These are phyloP conservation scores for Cerrena zonata DNA, from an alignment of 1,284 basidiomycete species.

Conservation along the genomic window DNA sequence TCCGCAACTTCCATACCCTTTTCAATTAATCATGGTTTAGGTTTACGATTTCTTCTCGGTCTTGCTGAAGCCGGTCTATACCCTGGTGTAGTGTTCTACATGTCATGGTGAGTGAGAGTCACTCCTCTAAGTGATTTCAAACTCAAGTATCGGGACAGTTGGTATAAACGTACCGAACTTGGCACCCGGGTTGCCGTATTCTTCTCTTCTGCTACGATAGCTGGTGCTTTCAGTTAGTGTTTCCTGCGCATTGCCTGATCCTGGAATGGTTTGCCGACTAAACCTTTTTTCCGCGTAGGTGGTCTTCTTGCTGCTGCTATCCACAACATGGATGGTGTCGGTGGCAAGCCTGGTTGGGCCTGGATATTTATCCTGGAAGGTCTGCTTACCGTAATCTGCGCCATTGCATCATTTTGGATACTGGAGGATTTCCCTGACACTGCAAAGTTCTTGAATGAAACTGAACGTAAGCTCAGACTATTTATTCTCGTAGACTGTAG, in stretches of 20 bases:
- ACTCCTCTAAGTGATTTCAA: too few species aligned
- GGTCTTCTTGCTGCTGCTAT: constrained; percentile 63
- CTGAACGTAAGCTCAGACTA: constrained; percentile 35
- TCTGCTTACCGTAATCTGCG: constrained; percentile 55
- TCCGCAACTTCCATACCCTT: not conserved
- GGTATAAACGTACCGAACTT: constrained; percentile 52
- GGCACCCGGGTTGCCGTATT: constrained; percentile 57
- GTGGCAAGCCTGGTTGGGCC: constrained; percentile 51
- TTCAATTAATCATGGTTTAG: constrained; percentile 11
- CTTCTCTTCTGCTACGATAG: constrained; percentile 64
- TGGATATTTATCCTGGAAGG: constrained; percentile 80
- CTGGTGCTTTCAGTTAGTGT: constrained; percentile 60
- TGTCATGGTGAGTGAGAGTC: constrained; percentile 30
- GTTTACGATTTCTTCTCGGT: constrained; percentile 31
- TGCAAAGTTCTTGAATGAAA: constrained; percentile 47
- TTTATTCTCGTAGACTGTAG: not conserved
- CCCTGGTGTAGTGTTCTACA: constrained; percentile 34
- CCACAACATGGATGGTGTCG: constrained; percentile 62
- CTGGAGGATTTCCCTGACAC: constrained; percentile 57
- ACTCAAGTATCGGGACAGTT: constrained; percentile 19
- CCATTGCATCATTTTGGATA: constrained; percentile 47
- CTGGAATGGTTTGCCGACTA: not conserved
- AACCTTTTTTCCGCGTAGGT: constrained; percentile 30
- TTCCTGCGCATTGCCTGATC: not conserved
- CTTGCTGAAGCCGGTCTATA: constrained; percentile 34